These are phyloP conservation scores for Petasospora fabianii DNA, from an alignment of 1,139 yeast genomes.

Conservation along the genomic window DNA sequence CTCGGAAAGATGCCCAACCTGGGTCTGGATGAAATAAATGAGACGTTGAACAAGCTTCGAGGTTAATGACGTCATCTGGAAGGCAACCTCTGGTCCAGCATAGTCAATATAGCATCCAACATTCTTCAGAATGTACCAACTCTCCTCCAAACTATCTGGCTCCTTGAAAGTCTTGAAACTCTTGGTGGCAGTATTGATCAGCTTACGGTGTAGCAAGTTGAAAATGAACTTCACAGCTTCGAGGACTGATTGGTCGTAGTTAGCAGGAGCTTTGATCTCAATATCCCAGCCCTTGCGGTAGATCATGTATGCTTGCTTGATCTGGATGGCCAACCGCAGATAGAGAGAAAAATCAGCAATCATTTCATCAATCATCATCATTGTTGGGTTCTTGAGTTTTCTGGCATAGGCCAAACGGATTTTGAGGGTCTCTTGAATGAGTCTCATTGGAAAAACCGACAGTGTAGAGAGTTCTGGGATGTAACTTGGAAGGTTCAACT, in stretches of 20 bases:
- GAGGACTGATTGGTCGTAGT: slow-evolving; percentile 68
- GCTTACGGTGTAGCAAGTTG: slow-evolving; percentile 66
- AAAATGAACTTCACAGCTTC: slow-evolving; percentile 74
- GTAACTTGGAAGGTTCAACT: slow-evolving; percentile 73
- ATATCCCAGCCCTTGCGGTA: slow-evolving; percentile 80
- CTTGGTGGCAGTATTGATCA: slow-evolving; percentile 71
- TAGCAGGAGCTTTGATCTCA: slow-evolving; percentile 60
- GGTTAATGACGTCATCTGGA: slow-evolving; percentile 64
- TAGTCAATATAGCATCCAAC: slow-evolving; percentile 73
- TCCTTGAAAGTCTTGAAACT: slow-evolving; percentile 84
- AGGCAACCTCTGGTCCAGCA: slow-evolving; percentile 82
- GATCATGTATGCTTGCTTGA: slow-evolving; percentile 65
- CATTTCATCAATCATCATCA: slow-evolving; percentile 96
- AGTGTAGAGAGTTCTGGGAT: slow-evolving; percentile 59
- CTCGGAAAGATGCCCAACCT: slow-evolving; percentile 65
- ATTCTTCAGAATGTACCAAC: slow-evolving; percentile 71
- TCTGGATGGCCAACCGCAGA: slow-evolving; percentile 70
- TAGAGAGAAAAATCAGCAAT: slow-evolving; percentile 81
- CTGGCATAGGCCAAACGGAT: slow-evolving; percentile 76
- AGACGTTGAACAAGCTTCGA: slow-evolving; percentile 67
- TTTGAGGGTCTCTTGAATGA: slow-evolving; percentile 76
- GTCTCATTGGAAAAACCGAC: slow-evolving; percentile 73
- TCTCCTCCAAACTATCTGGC: slow-evolving; percentile 81
- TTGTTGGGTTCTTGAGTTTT: slow-evolving; percentile 78
- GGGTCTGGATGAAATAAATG: slow-evolving; percentile 67